Evolutionary conservation across 192 early-diverging fungal species (phyloP).

Genomic region (Backusella parvicylindrica): DNA sequence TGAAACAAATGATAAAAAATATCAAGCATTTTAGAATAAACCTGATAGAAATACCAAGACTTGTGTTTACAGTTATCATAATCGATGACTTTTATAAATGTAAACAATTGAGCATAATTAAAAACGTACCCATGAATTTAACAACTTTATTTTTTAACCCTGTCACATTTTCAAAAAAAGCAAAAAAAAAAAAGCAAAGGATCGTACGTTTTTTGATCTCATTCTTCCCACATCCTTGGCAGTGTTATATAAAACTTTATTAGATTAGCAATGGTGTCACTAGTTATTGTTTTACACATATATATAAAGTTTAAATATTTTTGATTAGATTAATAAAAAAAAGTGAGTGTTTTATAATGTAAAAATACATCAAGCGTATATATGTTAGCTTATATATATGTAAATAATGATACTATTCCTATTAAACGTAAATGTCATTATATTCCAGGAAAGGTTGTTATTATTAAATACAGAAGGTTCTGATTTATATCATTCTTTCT

Average conservation of each 20-base stretch:
- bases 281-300: no score
- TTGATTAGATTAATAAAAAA: background rate
- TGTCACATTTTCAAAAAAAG: background rate
- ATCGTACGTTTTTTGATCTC: background rate
- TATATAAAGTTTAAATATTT: background rate
- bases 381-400: background rate
- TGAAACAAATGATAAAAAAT: background rate
- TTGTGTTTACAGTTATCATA: background rate
- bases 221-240: background rate
- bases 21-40: background rate
- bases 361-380: background rate
- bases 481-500: background rate
- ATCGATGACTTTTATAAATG: background rate
- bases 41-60: background rate
- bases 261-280: background rate
- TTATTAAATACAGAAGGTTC: background rate
- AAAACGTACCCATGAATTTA: background rate
- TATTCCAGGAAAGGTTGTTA: background rate
- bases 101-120: background rate
- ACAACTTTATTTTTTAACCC: background rate
- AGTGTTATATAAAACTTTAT: background rate
- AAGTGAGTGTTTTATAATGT: background rate
- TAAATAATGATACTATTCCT: background rate
- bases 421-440: background rate
- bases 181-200: background rate